Evolutionary conservation across 1,284 basidiomycete genomes (phyloP).

Genomic region (Trichosporon coremiiforme): DNA sequence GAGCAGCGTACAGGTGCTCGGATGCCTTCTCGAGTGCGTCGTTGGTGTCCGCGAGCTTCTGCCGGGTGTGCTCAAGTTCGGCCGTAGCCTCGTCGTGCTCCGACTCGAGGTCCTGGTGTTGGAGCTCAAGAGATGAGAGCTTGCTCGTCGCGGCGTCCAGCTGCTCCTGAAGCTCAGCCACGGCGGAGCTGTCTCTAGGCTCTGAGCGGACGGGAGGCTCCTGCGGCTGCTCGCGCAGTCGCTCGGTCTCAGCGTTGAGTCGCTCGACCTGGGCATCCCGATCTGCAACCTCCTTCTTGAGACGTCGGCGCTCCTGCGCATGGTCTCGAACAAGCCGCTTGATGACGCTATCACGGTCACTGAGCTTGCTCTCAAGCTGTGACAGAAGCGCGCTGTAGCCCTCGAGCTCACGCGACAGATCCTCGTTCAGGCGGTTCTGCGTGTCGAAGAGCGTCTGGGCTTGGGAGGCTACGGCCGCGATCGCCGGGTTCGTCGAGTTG

Average conservation of each 20-base stretch:
- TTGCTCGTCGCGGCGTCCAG: constrained; percentile 24
- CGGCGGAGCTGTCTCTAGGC: constrained; percentile 19
- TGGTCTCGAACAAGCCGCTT: constrained; percentile 1
- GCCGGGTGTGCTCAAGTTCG: not conserved
- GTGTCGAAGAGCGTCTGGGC: not conserved
- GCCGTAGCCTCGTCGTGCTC: constrained; percentile 31
- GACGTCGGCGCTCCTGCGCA: constrained; percentile 6
- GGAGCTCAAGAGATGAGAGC: constrained; percentile 17
- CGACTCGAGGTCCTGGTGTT: constrained; percentile 22
- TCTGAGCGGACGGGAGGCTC: not conserved
- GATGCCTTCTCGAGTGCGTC: not conserved
- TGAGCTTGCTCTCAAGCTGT: constrained; percentile 7
- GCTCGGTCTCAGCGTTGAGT: constrained; percentile 40
- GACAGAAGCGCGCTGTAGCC: constrained; percentile 2
- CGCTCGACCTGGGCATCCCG: constrained; percentile 30
- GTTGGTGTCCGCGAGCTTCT: not conserved
- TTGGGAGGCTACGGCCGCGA: not conserved
- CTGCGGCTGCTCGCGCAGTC: constrained; percentile 32
- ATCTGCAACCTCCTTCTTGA: constrained; percentile 11
- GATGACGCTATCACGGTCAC: constrained; percentile 13
- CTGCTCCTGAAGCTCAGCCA: constrained; percentile 13
- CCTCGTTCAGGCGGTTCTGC: constrained; percentile 10
- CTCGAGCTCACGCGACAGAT: constrained; percentile 3
- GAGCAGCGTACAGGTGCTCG: not conserved
- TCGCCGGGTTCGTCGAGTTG: not conserved